Conservation (phyloP, 306 rosid species). For the Prunus mume region DNA sequence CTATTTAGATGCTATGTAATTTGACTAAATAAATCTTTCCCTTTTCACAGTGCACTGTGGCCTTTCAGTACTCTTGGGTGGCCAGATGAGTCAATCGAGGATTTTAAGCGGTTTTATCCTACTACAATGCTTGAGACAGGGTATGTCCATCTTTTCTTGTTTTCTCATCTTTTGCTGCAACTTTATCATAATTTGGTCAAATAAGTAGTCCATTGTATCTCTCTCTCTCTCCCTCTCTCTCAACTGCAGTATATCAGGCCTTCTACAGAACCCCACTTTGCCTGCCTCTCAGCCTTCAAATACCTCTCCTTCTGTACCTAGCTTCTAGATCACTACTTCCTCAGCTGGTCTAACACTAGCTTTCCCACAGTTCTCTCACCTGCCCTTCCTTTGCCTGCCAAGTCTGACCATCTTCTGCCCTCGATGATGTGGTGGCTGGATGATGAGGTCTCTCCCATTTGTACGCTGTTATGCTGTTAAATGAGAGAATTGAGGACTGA, state of each 20-base stretch:
- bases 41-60: slow-evolving; percentile 78
- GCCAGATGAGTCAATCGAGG: slow-evolving; percentile 80
- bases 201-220: background rate
- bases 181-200: background rate
- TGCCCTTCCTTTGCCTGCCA: background rate
- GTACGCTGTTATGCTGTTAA: background rate
- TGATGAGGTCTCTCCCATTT: background rate
- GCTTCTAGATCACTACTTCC: no score
- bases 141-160: slow-evolving; percentile 37
- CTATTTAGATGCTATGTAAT: background rate
- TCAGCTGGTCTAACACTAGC: background rate
- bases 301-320: no score
- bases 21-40: slow-evolving; percentile 7
- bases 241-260: no score
- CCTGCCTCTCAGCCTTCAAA: no score
- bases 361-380: background rate
- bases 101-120: slow-evolving; percentile 81
- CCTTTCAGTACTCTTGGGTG: slow-evolving; percentile 99
- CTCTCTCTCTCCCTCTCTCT: background rate
- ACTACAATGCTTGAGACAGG: slow-evolving; percentile 98
- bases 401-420: background rate
- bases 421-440: background rate
- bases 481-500: background rate
- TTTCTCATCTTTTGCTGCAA: background rate
- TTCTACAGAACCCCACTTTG: no score